Base-by-base conservation (phyloP, 73 alveolate species). In the Loxodes magnus region DNA sequence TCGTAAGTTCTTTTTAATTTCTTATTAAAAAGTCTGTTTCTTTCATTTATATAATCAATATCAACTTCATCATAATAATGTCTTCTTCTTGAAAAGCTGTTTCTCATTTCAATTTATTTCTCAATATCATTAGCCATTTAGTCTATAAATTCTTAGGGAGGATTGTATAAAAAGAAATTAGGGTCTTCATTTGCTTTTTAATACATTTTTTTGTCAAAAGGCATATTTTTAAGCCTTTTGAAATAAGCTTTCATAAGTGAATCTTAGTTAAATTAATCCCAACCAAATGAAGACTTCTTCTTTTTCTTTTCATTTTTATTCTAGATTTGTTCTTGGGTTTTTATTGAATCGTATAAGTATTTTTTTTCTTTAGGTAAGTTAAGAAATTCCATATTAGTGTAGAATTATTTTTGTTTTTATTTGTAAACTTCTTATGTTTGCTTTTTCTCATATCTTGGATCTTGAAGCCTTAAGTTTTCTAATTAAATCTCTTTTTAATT, bases 31-130 rank as follows among this genome's bases (percentile, higher is more conserved):
- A 57, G 81, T 56, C 84, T 76, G 67, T 90, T 93, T 52, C 99
- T 89, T 55, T 90, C 98, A 64, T 93, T 87, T 58, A 93, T 90
- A 77, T 77, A 93, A 56, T 81, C 88, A 30, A 89, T 88, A 49
- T 91, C 94, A 63, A 84, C 63, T 51, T 93, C 99, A 21, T 89
- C 98, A 28, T 79, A 52, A 31, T 43, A 43, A 69, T 60, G 70
- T 67, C 99, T 73, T 65, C 88, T 75, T 57, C 99, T 64, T 12
- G 78, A 61, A 67, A 90, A 93, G 36, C 79, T 65, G 21, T 71
- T 59, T 36, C 97, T 71, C 57, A 71, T 82, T 67, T 73, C 95
- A 26, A 64, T 66, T 74, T 87, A 79, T 46, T 58, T 64, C 30
- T 65, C 74, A 35, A 83, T 49, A 42, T 77, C 93, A 39, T 59